Percentiles rank a stretch among this genome's conserved stretches.
phyloP scores from a whole-genome alignment of 495 filamentous ascomycete genomes.

The Aspergillus ostianus region DNA sequence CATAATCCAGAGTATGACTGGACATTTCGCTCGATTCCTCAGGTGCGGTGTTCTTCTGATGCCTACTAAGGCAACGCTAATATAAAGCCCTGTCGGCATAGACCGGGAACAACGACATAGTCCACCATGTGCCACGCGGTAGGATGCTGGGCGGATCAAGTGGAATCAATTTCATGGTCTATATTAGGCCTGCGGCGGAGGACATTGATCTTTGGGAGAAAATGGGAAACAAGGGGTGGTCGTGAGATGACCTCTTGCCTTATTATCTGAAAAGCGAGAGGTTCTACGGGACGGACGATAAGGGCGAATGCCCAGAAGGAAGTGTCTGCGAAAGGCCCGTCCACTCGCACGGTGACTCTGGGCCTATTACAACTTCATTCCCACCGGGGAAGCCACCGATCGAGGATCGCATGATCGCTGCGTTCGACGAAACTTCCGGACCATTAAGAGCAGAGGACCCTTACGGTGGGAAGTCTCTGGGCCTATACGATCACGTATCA shows the following conservation, averaged over 20 bases:
- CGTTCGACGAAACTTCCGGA: slow-evolving; percentile 22
- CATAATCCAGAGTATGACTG: slow-evolving; percentile 27
- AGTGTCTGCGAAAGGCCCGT: too few species aligned
- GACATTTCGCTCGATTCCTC: slow-evolving; percentile 18
- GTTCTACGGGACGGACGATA: not conserved
- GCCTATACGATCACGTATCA: slow-evolving; percentile 1
- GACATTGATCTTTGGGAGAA: slow-evolving; percentile 47
- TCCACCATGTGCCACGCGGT: slow-evolving; percentile 16
- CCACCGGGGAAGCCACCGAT: slow-evolving; percentile 2
- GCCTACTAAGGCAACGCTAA: not conserved
- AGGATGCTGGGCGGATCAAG: slow-evolving; percentile 23
- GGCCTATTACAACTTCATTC: slow-evolving; percentile 2
- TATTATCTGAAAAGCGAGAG: slow-evolving; percentile 35
- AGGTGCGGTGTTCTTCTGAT: slow-evolving; percentile 12
- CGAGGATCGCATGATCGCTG: not conserved
- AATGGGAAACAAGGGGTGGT: slow-evolving; percentile 42
- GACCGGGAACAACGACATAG: slow-evolving; percentile 1
- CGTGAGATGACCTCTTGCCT: slow-evolving; percentile 37
- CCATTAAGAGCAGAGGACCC: slow-evolving; percentile 19
- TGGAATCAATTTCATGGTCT: slow-evolving; percentile 33
- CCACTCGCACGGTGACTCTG: not conserved
- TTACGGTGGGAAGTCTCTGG: not conserved
- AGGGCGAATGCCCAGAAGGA: too few species aligned
- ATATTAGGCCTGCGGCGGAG: slow-evolving; percentile 22
- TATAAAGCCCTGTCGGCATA: not conserved